A percentile compares a stretch with the other conserved stretches of the same genome.
Conservation (phyloP, 208 protist species). For the Naegleria lovaniensis region DNA sequence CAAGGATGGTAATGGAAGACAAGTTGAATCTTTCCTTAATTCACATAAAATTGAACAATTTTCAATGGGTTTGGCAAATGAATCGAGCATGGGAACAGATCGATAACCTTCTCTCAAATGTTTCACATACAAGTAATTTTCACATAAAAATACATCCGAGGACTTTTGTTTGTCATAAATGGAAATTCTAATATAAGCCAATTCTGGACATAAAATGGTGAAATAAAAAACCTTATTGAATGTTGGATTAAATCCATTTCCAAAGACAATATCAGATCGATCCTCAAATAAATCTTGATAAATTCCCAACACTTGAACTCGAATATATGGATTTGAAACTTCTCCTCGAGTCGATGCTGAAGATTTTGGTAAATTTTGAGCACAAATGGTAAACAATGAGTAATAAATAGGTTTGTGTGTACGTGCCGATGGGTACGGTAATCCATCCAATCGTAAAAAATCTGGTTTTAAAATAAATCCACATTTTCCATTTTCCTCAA, state of each 20-base stretch:
- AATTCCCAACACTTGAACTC: slow-evolving; percentile 11
- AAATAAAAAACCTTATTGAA: slow-evolving; percentile 42
- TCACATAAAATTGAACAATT: not conserved
- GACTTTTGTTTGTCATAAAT: slow-evolving; percentile 35
- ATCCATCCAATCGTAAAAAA: not conserved
- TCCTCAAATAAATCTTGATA: not conserved
- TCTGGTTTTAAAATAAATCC: slow-evolving; percentile 85
- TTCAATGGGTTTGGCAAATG: not conserved
- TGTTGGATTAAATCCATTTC: slow-evolving; percentile 41
- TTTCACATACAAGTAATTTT: slow-evolving; percentile 22
- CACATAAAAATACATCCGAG: slow-evolving; percentile 14
- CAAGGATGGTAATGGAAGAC: not conserved
- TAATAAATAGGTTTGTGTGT: not conserved
- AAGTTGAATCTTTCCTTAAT: not conserved
- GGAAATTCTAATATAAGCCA: slow-evolving; percentile 21
- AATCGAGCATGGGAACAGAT: not conserved
- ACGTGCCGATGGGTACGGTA: not conserved
- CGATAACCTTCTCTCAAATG: slow-evolving; percentile 31
- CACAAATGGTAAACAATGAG: slow-evolving; percentile 11
- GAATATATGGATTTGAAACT: slow-evolving; percentile 39
- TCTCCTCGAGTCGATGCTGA: slow-evolving; percentile 1
- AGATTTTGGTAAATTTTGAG: slow-evolving; percentile 27
- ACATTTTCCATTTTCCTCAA: slow-evolving; percentile 76
- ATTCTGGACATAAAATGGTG: slow-evolving; percentile 7
- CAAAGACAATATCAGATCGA: slow-evolving; percentile 24